Evolutionary conservation across 2,329 filamentous ascomycete species (phyloP).

Genomic region (Colletotrichum tofieldiae): DNA sequence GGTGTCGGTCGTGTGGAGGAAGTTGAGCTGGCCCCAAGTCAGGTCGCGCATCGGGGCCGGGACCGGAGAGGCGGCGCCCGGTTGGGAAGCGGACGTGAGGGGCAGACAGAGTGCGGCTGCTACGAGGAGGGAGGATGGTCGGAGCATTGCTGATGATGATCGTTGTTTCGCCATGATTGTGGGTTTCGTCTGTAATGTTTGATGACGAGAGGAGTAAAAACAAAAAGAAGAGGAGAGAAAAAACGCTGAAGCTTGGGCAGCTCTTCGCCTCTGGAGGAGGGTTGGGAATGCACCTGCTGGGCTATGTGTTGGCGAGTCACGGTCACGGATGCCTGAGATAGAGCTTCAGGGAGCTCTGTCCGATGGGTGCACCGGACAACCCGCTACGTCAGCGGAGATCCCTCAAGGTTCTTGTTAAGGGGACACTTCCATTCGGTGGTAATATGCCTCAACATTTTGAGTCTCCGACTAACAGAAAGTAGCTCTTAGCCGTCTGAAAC

Average conservation of each 20-base stretch:
- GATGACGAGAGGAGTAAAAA: neutral
- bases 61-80: slow-evolving; percentile 83
- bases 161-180: slow-evolving; percentile 17
- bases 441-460: too few relatives aligned
- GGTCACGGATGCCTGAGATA: slow-evolving; percentile 33
- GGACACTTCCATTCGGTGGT: neutral
- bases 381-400: slow-evolving; percentile 38
- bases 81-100: slow-evolving; percentile 74
- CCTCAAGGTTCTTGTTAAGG: slow-evolving; percentile 31
- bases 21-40: slow-evolving; percentile 95
- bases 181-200: neutral
- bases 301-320: slow-evolving; percentile 36
- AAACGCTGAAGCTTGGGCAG: neutral
- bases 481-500: slow-evolving; percentile 14
- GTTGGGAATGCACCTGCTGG: slow-evolving; percentile 13
- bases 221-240: neutral
- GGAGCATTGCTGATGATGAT: slow-evolving; percentile 25
- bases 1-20: slow-evolving; percentile 95
- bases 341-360: slow-evolving; percentile 23
- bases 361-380: slow-evolving; percentile 30
- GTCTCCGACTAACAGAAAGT: slow-evolving; percentile 14
- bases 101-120: slow-evolving; percentile 51
- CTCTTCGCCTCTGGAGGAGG: neutral
- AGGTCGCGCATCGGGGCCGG: slow-evolving; percentile 87
- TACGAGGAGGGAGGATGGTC: slow-evolving; percentile 20